Conservation (phyloP, 176 grass and related monocot species). For the Rhynchospora breviuscula region DNA sequence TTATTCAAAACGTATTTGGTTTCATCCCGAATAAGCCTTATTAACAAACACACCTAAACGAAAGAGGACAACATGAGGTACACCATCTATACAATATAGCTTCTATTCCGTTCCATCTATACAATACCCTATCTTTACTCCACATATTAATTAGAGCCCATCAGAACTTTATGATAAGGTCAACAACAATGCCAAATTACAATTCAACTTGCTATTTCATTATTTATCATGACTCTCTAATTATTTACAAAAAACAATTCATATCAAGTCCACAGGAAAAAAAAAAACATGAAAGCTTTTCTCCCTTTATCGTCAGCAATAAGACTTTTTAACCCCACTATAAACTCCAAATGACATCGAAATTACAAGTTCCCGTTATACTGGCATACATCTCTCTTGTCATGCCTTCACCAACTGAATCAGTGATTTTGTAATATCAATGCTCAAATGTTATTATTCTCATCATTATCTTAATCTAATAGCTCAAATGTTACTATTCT, state of each 20-base stretch:
- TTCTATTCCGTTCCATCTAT: neutral
- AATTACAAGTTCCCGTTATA: neutral
- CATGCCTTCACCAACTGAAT: conserved; percentile 13
- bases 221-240: neutral
- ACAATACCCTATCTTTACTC: too few relatives aligned
- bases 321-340: neutral
- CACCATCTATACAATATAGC: neutral
- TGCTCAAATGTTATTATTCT: neutral
- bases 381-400: conserved; percentile 17
- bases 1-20: too few relatives aligned
- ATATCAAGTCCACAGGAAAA: neutral
- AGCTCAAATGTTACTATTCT: too few relatives aligned
- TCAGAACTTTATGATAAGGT: neutral
- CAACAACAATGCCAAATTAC: neutral
- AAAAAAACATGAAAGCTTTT: neutral
- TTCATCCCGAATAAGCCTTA: too few relatives aligned
- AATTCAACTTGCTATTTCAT: neutral
- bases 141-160: neutral
- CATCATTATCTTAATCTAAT: too few relatives aligned
- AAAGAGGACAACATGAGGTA: neutral
- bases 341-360: neutral
- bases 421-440: conserved; percentile 39
- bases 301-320: neutral
- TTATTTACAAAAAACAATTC: neutral
- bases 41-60: too few relatives aligned